Conservation (phyloP, 208 protist species). For the Wallacemonas sp. region DNA sequence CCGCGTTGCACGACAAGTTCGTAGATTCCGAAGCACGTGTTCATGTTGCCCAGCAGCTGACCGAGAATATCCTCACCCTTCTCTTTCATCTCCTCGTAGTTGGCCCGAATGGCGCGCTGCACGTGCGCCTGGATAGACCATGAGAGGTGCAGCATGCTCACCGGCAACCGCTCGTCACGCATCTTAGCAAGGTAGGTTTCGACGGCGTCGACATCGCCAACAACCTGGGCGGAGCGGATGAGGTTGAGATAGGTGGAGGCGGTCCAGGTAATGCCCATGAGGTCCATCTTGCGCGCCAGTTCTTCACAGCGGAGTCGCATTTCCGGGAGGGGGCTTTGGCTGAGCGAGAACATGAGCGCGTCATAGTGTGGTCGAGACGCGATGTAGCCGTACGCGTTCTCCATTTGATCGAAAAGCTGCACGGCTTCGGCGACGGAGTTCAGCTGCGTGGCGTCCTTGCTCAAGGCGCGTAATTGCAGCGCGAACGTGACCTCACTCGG, state of each 20-base stretch:
- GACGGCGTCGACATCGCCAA: conserved; percentile 79
- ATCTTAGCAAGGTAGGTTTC: conserved; percentile 79
- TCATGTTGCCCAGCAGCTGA: conserved; percentile 68
- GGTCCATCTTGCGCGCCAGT: conserved; percentile 87
- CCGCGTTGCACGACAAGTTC: conserved; percentile 75
- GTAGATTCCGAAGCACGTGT: conserved; percentile 87
- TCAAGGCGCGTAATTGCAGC: conserved; percentile 72
- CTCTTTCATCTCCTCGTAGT: conserved; percentile 77
- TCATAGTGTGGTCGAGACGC: conserved; percentile 85
- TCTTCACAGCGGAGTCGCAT: conserved; percentile 87
- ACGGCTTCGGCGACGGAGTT: conserved; percentile 81
- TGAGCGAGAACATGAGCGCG: conserved; percentile 81
- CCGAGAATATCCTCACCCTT: conserved; percentile 40
- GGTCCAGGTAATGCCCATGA: conserved; percentile 90
- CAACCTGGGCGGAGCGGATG: conserved; percentile 77
- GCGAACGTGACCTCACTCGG: conserved; percentile 89
- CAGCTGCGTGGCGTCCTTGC: conserved; percentile 71
- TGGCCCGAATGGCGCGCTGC: conserved; percentile 65
- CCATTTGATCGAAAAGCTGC: conserved; percentile 92
- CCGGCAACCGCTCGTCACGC: conserved; percentile 73
- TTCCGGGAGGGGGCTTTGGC: conserved; percentile 71
- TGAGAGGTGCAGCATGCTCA: conserved; percentile 67
- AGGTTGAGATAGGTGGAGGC: conserved; percentile 82
- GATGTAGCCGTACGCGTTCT: conserved; percentile 90
- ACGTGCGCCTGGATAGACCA: conserved; percentile 84